Base-by-base conservation (phyloP, 108 stramenopile genomes). In the Cyclostephanos invisitatus region DNA sequence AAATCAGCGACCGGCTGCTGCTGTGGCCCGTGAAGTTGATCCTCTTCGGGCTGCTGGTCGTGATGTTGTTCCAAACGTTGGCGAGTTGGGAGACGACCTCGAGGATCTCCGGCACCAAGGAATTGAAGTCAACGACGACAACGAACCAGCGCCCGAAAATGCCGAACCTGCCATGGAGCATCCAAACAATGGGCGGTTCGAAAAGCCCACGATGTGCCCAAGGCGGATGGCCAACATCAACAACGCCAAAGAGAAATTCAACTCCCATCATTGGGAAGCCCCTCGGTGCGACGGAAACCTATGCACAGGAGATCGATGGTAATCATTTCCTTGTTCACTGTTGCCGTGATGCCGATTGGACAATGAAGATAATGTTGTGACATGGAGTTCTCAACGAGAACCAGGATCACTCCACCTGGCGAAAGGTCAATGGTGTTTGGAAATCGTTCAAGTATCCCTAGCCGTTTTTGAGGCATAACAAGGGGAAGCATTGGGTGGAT, bases 121-220 rank as follows among this genome's bases (percentile, higher is more conserved):
- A 27, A 55, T 55, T 0, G 28, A 32, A 17, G 67, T 68, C 2
- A 24, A 68, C 28, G 54, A 68, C 18, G 51, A 68, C 53, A 55
- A 68, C 67, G 51, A 68, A 15, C 67, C 67, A 15, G 67, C 50
- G 2, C 53, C 50, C 14, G 50, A 55, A 53, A 68, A 68, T 15
- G 2, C 28, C 8, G 24, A 32, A 20, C 14, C 51, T 17, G 28
- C 51, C 20, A 20, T 53, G 24, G 35, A n/a, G 22, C 64, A 11
- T 21, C 44, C 50, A n/a, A 14, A 15, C 53, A 24, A 7, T 32
- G 51, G 51, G 22, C 20, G 22, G 20, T 53, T 2, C 5, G 24
- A 53, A 15, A 37, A 54, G 35, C 55, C 69, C 20, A 64, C n/a
- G 18, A 51, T 70, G 63, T 44, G 53, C 36, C 68, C 50, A n/a